Evolutionary conservation across 495 filamentous ascomycete genomes (phyloP), one percentile per base, ranked within the genome.

Genomic region (Hyaloscypha variabilis): DNA sequence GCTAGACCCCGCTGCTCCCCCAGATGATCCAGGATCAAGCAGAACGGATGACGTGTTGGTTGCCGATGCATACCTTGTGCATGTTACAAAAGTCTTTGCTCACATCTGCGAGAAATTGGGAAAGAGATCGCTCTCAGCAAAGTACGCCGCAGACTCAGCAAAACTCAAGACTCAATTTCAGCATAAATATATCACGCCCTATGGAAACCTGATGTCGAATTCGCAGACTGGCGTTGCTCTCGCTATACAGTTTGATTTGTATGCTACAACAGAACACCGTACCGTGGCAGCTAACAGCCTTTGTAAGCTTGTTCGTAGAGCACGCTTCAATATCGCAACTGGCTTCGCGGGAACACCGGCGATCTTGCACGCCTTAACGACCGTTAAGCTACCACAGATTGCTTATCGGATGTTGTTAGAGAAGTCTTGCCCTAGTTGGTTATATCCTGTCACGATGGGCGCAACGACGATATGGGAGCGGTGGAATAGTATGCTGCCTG

Each of bases 301-400:
- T 0, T 69, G 71, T 3, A 55, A 71, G 2, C 71, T 80, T 6
- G 78, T 84, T 29, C 75, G 61, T 8, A 54, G 30, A 6, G 77
- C 76, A 19, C 67, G 75, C n/a, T 83, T 81, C 67, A 72, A 76
- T 2, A 79, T 87, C 21, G 78, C 77, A 6, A 85, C 83, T 3
- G 84, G 84, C 2, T 86, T 87, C 64, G 81, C 81, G 0, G 83
- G 82, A 0, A 87, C 84, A 3, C 82, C 81, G 52, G 65, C 81
- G 2, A 74, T 87, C 8, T 73, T 75, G 1, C 76, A 77, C 26
- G 74, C 83, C 0, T 72, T 86, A 8, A 77, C 80, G 0, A 73
- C 72, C 28, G 69, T 70, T 14, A 76, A 74, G 28, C 65, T 75
- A 11, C 72, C 72, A 3, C 23, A 64, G 2, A 75, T 66, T 39